Evolutionary conservation across 2,329 filamentous ascomycete species (phyloP).

Genomic region (Cladosporium sp.): DNA sequence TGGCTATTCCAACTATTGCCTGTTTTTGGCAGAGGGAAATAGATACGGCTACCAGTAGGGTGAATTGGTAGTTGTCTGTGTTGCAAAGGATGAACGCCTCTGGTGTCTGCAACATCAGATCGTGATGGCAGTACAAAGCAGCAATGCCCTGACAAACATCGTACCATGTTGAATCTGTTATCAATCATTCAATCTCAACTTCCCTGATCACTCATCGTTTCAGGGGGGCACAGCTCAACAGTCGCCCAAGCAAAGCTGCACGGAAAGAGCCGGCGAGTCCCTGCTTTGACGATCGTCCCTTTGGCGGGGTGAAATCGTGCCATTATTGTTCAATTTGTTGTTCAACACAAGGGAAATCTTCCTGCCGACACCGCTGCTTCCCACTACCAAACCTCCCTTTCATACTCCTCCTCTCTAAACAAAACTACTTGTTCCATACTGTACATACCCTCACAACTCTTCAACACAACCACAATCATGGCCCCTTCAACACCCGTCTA

Average conservation of each 20-base stretch:
- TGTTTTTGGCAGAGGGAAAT: no score
- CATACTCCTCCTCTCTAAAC: not conserved
- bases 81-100: not conserved
- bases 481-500: constrained; percentile 84
- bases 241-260: not conserved
- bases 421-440: not conserved
- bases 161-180: not conserved
- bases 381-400: not conserved
- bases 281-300: not conserved
- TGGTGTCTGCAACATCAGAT: not conserved
- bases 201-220: not conserved
- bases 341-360: constrained; percentile 4
- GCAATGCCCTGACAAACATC: not conserved
- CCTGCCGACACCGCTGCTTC: not conserved
- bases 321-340: constrained; percentile 1
- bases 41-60: not conserved
- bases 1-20: no score
- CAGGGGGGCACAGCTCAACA: not conserved
- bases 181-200: not conserved
- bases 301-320: not conserved
- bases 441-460: constrained; percentile 5
- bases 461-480: constrained; percentile 46
- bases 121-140: not conserved
- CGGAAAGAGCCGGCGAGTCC: constrained; percentile 1
- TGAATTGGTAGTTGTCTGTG: not conserved